Base-by-base conservation (phyloP, 805 yeast species). In the Yarrowia deformans region DNA sequence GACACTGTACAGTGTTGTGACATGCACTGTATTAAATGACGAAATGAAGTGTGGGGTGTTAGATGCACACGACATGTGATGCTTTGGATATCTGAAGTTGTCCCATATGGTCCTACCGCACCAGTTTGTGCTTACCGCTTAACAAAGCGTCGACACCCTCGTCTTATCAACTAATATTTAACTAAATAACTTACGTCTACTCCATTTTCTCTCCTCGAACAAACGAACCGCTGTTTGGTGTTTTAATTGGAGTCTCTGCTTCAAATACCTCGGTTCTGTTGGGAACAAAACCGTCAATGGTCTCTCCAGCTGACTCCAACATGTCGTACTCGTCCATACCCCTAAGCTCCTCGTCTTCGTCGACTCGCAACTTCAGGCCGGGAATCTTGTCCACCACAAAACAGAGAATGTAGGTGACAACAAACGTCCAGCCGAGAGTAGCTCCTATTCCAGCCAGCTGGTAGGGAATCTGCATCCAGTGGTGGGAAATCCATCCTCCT, bases 401-500 rank as follows among this genome's bases (percentile, higher is more conserved):
- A 74, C 93, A 82, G 55, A 94, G 81, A 70, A 90, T 82, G 4
- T 90, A 84, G 35, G 97, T 90, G 69, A 91, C 86, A 7, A 79
- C 83, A 74, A 90, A 88, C 3, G 97, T 84, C 91, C 96, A 94
- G 13, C 84, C 82, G 68, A 88, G 88, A 70, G 88, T 87, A 8
- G 97, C 84, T 69, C 83, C 79, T 72, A 88, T 83, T 54, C 90
- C 97, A 39, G 97, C 94, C 73, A 92, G 81, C 83, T 94, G 98
- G 80, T 89, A 90, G 73, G 97, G 94, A 72, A 93, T 85, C 81
- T 93, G 98, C 70, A 80, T 84, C 79, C 84, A 91, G 83, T 91
- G 85, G 75, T 90, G 91, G 82, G 90, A 89, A 71, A 93, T 80
- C 95, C 97, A 91, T 71, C 97, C 97, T 74, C 97, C 97, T 19